A percentile compares a stretch with the other conserved stretches of the same genome.
phyloP scores from a whole-genome alignment of 148 eudicot species.

The Vaccinium macrocarpon region DNA sequence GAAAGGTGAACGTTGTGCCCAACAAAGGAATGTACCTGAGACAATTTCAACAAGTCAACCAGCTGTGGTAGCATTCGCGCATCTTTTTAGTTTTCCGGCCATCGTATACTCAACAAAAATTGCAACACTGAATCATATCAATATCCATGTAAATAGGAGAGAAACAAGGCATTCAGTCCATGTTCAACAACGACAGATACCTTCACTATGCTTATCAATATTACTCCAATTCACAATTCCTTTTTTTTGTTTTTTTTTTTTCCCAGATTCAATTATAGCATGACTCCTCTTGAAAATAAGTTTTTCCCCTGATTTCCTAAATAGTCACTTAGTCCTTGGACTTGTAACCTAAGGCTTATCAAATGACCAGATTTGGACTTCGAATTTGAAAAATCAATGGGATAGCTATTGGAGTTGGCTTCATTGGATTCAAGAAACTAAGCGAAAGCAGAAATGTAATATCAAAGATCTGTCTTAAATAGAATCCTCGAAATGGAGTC shows the following conservation, averaged over 20 bases:
- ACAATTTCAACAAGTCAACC: slow-evolving; percentile 3
- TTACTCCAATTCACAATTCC: background rate
- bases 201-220: background rate
- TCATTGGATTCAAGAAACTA: background rate
- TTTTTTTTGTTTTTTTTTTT: background rate
- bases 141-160: background rate
- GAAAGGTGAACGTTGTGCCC: slow-evolving; percentile 77
- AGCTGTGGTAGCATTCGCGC: background rate
- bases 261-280: background rate
- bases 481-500: background rate
- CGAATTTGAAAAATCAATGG: background rate
- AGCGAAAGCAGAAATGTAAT: background rate
- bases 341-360: background rate
- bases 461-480: background rate
- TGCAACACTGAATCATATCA: background rate
- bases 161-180: background rate
- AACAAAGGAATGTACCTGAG: slow-evolving; percentile 83
- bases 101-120: background rate
- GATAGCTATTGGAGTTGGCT: background rate
- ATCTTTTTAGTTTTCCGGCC: background rate
- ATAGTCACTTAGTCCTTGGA: background rate
- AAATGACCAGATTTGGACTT: background rate
- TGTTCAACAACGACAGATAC: background rate
- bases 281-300: background rate
- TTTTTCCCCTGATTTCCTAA: background rate